Evolutionary conservation across 768 basidiomycete species (phyloP).

Genomic region (Boletus bicolor): DNA sequence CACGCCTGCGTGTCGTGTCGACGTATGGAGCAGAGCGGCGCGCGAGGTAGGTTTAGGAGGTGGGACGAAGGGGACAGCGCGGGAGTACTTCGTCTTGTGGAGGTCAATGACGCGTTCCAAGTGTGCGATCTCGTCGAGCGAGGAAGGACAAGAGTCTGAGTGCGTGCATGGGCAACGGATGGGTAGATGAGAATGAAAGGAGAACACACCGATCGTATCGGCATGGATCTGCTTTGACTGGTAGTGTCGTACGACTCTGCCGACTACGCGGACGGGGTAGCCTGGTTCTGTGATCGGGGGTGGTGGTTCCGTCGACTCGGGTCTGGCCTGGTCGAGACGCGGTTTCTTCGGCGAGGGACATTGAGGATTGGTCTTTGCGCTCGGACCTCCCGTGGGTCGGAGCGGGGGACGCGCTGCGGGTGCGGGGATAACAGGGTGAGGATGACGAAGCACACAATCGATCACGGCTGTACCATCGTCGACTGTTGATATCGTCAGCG

Average conservation of each 20-base stretch:
- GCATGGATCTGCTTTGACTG: constrained; percentile 46
- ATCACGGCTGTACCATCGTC: constrained; percentile 77
- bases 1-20: neutral
- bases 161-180: neutral
- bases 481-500: constrained; percentile 39
- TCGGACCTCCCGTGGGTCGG: constrained; percentile 3
- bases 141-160: constrained; percentile 45
- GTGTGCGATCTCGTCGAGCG: constrained; percentile 60
- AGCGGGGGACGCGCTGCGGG: constrained; percentile 6
- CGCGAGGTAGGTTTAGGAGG: constrained; percentile 12
- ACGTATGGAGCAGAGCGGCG: neutral
- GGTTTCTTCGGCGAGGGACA: constrained; percentile 18
- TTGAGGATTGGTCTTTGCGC: neutral
- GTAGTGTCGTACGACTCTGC: constrained; percentile 41
- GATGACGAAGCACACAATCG: constrained; percentile 55
- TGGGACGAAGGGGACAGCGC: constrained; percentile 47
- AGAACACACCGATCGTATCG: constrained; percentile 48
- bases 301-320: constrained; percentile 20
- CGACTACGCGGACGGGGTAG: constrained; percentile 43
- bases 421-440: constrained; percentile 27
- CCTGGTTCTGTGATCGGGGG: constrained; percentile 46
- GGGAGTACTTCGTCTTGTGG: constrained; percentile 51
- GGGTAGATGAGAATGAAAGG: neutral
- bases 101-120: constrained; percentile 49
- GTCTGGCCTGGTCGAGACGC: constrained; percentile 5